Percentiles rank a stretch among this genome's conserved stretches.
Conservation (phyloP, 139 green algal species). For the Chlorella sp. region DNA sequence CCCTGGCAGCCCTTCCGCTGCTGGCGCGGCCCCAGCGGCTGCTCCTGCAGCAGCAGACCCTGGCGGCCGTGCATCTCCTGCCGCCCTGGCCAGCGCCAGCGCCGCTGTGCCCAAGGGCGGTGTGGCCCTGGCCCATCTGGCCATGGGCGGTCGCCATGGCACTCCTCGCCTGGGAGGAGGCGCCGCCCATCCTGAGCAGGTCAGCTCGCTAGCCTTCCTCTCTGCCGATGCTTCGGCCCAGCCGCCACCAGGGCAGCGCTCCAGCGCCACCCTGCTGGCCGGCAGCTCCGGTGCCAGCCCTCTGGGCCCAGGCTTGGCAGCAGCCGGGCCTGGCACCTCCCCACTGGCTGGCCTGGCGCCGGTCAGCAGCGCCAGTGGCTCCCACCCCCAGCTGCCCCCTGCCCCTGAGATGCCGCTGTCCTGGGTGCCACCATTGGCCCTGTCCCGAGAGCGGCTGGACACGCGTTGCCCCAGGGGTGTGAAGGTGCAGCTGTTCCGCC, state of each 20-base stretch:
- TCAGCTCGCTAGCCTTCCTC: slow-evolving; percentile 12
- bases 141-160: neutral
- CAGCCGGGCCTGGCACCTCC: neutral
- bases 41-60: neutral
- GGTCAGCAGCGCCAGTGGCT: neutral
- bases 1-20: neutral
- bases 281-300: neutral
- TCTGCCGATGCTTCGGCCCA: neutral
- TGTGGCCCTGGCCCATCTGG: neutral
- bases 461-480: slow-evolving; percentile 76
- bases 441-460: slow-evolving; percentile 82
- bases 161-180: neutral
- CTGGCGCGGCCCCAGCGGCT: neutral
- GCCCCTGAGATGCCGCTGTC: slow-evolving; percentile 70
- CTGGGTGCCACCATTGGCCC: slow-evolving; percentile 80
- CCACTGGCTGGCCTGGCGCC: neutral
- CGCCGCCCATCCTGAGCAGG: no score
- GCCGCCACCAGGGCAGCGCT: neutral
- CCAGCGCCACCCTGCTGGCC: neutral
- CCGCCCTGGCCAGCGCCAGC: neutral
- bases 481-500: slow-evolving; percentile 68
- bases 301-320: neutral
- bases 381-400: neutral
- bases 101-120: neutral
- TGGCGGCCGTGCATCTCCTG: neutral